phyloP scores from a whole-genome alignment of 2,329 filamentous ascomycete genomes.

The Aspergillus novoparasiticus region DNA sequence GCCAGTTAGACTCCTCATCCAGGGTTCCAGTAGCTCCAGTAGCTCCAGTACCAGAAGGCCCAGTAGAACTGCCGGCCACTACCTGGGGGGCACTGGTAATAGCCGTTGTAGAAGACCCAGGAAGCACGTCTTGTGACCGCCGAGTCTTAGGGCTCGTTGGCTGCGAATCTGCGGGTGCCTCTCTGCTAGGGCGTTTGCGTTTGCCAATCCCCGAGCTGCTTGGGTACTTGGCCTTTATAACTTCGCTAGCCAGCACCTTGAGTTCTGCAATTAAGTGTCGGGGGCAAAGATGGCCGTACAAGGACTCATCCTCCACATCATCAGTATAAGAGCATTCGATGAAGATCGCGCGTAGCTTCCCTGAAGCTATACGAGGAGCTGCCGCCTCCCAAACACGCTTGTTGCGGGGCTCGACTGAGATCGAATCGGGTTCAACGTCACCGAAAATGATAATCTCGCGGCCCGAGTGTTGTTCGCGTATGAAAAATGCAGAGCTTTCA shows the following conservation, averaged over 20 bases:
- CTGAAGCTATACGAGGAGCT: conserved; percentile 76
- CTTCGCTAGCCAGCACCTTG: conserved; percentile 68
- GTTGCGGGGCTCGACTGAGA: conserved; percentile 81
- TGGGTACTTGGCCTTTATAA: conserved; percentile 56
- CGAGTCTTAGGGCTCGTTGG: conserved; percentile 1
- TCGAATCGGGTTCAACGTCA: conserved; percentile 87
- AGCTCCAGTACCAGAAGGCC: conserved; percentile 9
- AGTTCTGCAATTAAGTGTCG: conserved; percentile 81
- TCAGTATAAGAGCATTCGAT: conserved; percentile 96
- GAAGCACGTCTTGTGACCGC: background rate
- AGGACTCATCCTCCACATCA: conserved; percentile 70
- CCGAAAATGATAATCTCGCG: conserved; percentile 90
- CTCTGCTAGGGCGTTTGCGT: conserved; percentile 39
- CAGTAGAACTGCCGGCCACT: background rate
- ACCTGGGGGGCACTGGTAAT: background rate
- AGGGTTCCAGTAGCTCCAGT: conserved; percentile 9
- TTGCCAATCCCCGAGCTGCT: conserved; percentile 36
- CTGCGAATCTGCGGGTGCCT: background rate
- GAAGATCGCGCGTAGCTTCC: conserved; percentile 77
- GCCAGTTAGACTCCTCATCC: background rate
- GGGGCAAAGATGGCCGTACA: conserved; percentile 90
- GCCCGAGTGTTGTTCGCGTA: conserved; percentile 70
- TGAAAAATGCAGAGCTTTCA: conserved; percentile 92
- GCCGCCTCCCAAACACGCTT: conserved; percentile 83
- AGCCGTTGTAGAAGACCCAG: background rate